Base-by-base conservation (phyloP, 768 basidiomycete species). In the Lactarius pseudohatsudake region DNA sequence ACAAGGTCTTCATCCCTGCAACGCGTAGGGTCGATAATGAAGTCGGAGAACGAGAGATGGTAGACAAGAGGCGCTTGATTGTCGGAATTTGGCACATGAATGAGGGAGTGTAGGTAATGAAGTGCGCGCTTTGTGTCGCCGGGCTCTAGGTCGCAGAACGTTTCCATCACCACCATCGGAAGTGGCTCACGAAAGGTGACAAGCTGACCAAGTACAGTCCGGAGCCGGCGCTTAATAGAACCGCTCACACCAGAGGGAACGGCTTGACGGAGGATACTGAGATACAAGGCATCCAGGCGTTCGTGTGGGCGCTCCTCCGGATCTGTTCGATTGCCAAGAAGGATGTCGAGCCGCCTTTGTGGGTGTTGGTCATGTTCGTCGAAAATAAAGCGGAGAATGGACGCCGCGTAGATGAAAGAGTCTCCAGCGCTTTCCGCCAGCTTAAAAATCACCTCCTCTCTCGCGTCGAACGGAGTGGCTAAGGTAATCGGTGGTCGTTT, bases 11-110 rank as follows among this genome's bases (percentile, higher is more conserved):
- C 3, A 22, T 47, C 45, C 10, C 15, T 2, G n/a, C 45, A 47
- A 22, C 45, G 45, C n/a, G n/a, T 47, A 47, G n/a, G 1, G 45
- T 47, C 45, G 45, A 22, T 22, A 47, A 47, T 47, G 45, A 47
- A 47, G n/a, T 47, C n/a, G n/a, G 45, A 47, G n/a, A 47, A 47
- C n/a, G 45, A 47, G 45, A 47, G 45, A 11, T 47, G 45, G n/a
- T 47, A 22, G n/a, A 47, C 4, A 47, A 0, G 45, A 22, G 45
- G 45, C n/a, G 45, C n/a, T 47, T 47, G 9, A 11, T 11, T 6
- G 45, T 22, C 45, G 0, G n/a, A n/a, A 47, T 22, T 2, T 4
- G 45, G 45, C 45, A 47, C 45, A 4, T 47, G 45, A 47, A 47
- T 22, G n/a, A 47, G 45, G 9, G 45, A 47, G 2, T 47, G 45